A percentile compares a stretch with the other conserved stretches of the same genome.
These are phyloP conservation scores for Angomonas ambiguus DNA, from an alignment of 208 protist genomes.

Conservation along the genomic window DNA sequence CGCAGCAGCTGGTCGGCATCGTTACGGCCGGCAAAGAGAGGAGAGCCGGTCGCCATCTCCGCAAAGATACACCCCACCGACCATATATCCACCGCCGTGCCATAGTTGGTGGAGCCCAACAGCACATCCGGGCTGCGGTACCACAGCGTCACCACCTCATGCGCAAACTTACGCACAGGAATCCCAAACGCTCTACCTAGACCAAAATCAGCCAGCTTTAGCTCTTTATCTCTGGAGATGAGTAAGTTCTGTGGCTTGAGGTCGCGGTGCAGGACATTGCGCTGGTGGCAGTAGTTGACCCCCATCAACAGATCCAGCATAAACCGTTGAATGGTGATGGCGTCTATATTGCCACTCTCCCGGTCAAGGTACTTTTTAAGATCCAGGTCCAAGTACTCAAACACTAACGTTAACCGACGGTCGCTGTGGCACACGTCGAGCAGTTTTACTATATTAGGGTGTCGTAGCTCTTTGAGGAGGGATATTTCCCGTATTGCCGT, in stretches of 20 bases:
- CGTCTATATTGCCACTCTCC: conserved; percentile 47
- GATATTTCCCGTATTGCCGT: conserved; percentile 95
- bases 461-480: conserved; percentile 94
- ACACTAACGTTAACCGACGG: conserved; percentile 94
- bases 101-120: conserved; percentile 85
- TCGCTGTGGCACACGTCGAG: conserved; percentile 95
- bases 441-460: conserved; percentile 93
- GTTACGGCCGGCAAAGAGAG: conserved; percentile 95
- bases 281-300: conserved; percentile 75
- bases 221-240: conserved; percentile 69
- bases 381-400: conserved; percentile 96
- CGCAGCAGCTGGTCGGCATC: conserved; percentile 94
- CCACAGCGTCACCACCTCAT: conserved; percentile 94
- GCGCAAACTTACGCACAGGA: conserved; percentile 78
- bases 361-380: conserved; percentile 96
- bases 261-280: conserved; percentile 84
- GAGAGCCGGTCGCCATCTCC: conserved; percentile 88
- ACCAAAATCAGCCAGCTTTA: conserved; percentile 90
- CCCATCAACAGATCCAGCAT: conserved; percentile 75
- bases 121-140: conserved; percentile 94
- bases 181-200: conserved; percentile 84
- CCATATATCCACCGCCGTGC: conserved; percentile 90
- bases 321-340: conserved; percentile 64
- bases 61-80: conserved; percentile 93
- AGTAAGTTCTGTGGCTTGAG: conserved; percentile 90